A percentile compares a stretch with the other conserved stretches of the same genome.
Conservation (phyloP, 257 asterid genomes). For the Solanum gandarillasii region DNA sequence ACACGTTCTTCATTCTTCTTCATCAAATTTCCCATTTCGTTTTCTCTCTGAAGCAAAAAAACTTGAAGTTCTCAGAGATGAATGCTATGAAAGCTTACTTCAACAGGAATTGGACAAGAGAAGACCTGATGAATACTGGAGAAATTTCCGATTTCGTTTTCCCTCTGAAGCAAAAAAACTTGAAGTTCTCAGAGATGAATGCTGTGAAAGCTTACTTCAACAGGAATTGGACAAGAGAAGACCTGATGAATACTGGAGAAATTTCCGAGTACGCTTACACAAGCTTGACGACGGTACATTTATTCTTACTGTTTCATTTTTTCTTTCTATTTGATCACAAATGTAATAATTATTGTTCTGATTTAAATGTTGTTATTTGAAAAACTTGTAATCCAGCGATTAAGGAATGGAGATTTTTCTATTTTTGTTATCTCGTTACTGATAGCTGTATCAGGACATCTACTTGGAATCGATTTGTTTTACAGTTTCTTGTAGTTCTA, state of each 20-base stretch:
- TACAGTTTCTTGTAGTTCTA: not conserved
- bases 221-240: not conserved
- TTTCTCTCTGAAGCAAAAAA: not conserved
- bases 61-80: not conserved
- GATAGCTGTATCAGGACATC: not conserved
- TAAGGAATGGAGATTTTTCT: not conserved
- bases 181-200: not conserved
- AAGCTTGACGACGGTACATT: too few species aligned
- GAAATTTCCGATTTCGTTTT: not conserved
- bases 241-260: not conserved
- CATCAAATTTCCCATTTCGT: not conserved
- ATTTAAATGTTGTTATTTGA: not conserved
- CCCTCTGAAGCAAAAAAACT: not conserved
- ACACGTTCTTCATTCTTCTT: not conserved
- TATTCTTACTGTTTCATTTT: too few species aligned
- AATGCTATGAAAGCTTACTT: not conserved
- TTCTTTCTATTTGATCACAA: too few species aligned
- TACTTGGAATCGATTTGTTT: not conserved
- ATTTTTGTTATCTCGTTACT: not conserved
- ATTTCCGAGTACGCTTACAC: too few species aligned
- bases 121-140: not conserved
- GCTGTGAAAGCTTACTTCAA: not conserved
- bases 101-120: not conserved
- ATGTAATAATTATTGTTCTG: not conserved
- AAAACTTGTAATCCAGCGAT: not conserved